Evolutionary conservation across 2,329 filamentous ascomycete species (phyloP).

Genomic region (Fusarium musae): DNA sequence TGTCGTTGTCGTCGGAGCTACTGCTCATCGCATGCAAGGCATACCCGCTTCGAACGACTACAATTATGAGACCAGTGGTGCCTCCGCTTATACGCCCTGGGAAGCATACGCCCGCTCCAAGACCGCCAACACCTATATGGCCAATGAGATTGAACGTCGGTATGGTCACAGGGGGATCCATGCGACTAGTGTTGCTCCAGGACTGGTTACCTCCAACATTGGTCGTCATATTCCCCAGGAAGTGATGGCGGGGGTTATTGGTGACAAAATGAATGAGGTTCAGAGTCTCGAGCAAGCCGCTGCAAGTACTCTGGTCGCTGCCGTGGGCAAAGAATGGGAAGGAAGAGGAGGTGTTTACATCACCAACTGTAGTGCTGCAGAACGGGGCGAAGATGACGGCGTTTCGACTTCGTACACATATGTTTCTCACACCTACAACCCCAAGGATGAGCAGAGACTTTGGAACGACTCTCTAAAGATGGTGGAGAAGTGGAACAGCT

Average conservation of each 20-base stretch:
- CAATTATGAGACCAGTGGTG: neutral
- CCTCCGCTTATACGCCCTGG: neutral
- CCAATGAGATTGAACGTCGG: slow-evolving; percentile 7
- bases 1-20: neutral
- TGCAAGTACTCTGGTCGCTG: neutral
- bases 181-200: slow-evolving; percentile 6
- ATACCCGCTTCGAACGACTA: neutral
- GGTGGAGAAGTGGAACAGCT: slow-evolving; percentile 1
- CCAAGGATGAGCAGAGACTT: neutral
- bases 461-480: slow-evolving; percentile 2
- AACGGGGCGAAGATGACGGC: neutral
- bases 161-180: slow-evolving; percentile 1
- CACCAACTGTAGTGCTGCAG: neutral
- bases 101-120: slow-evolving; percentile 2
- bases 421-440: slow-evolving; percentile 7
- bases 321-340: slow-evolving; percentile 1
- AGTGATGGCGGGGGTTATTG: neutral
- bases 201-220: neutral
- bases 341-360: neutral
- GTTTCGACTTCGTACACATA: neutral
- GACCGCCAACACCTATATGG: slow-evolving; percentile 12
- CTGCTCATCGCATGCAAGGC: slow-evolving; percentile 10
- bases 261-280: neutral
- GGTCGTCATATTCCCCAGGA: slow-evolving; percentile 11
- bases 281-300: slow-evolving; percentile 3